Base-by-base conservation (phyloP, 1,139 yeast species). In the Blastobotrys serpentis region DNA sequence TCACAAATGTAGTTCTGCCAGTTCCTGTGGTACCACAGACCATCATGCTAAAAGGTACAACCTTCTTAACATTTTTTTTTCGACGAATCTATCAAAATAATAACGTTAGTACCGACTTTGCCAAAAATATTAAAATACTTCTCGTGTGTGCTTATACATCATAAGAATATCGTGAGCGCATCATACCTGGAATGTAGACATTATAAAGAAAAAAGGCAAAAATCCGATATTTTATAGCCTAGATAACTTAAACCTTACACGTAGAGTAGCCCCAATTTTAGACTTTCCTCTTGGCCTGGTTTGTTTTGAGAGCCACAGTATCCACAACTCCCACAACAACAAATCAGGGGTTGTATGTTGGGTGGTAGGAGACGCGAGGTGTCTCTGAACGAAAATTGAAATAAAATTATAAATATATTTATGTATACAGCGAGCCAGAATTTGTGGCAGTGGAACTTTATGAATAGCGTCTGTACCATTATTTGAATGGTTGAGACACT, bases 1-100 rank as follows among this genome's bases (percentile, higher is more conserved):
- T 86, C 53, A 87, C 75, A 62, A 87, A 86, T 0, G 94, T 80
- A 3, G 94, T 78, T 62, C 87, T 82, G 3, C 96, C 96, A 0
- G 83, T 74, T 2, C 95, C 95, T 4, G 82, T 71, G 4, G 76
- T 72, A 8, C 96, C 96, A 22, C 82, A 81, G 18, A 86, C 78
- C 82, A 87, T 77, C 53, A 87, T 65, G 39, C 87, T 81, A 67
- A 88, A 88, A 61, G 86, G 84, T 60, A 87, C 78, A 37, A 92
- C 95, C 63, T 88, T 84, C 64, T 84, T 85, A 61, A 84, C 81
- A 62, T 86, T 92, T 65, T 85, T 86, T 65, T 79, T 80, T 61
- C 82, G 78, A 60, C 83, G 68, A 71, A 70, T 66, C 49, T 47
- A 21, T 18, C 10, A 29, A 29, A 29, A 29, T 29, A 29, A 7